These are phyloP conservation scores for Malbranchea cinnamomea DNA, from an alignment of 2,329 filamentous ascomycete species.

Conservation along the genomic window DNA sequence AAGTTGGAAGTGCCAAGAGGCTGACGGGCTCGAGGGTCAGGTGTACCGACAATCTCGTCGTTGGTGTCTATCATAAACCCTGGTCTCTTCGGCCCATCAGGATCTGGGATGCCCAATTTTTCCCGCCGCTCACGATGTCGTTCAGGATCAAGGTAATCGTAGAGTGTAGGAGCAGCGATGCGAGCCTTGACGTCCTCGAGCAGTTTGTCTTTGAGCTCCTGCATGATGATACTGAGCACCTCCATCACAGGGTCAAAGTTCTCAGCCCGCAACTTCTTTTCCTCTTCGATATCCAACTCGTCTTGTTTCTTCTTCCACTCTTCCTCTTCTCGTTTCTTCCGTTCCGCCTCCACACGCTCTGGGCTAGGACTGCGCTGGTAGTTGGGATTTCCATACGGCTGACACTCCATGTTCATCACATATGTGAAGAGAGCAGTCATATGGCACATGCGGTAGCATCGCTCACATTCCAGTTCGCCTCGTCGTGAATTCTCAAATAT, in stretches of 20 bases:
- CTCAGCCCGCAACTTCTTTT: slow-evolving; percentile 73
- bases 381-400: slow-evolving; percentile 50
- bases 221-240: slow-evolving; percentile 61
- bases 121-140: slow-evolving; percentile 68
- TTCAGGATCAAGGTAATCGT: slow-evolving; percentile 66
- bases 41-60: slow-evolving; percentile 50
- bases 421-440: slow-evolving; percentile 83
- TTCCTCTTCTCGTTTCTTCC: slow-evolving; percentile 48
- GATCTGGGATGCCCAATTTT: slow-evolving; percentile 61
- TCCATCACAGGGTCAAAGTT: slow-evolving; percentile 83
- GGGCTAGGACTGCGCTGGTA: slow-evolving; percentile 39
- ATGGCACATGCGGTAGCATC: slow-evolving; percentile 66
- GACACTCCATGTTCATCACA: slow-evolving; percentile 77
- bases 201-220: slow-evolving; percentile 73
- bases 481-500: slow-evolving; percentile 66
- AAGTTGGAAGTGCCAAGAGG: slow-evolving; percentile 22
- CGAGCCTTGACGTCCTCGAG: slow-evolving; percentile 79
- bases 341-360: slow-evolving; percentile 29
- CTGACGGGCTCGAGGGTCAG: slow-evolving; percentile 32
- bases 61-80: slow-evolving; percentile 41
- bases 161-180: slow-evolving; percentile 66
- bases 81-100: slow-evolving; percentile 43
- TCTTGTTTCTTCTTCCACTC: slow-evolving; percentile 56
- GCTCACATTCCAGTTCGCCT: slow-evolving; percentile 66
- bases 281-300: slow-evolving; percentile 71